phyloP scores from a whole-genome alignment of 2,329 filamentous ascomycete genomes.

The Plectosphaerella cucumerina region DNA sequence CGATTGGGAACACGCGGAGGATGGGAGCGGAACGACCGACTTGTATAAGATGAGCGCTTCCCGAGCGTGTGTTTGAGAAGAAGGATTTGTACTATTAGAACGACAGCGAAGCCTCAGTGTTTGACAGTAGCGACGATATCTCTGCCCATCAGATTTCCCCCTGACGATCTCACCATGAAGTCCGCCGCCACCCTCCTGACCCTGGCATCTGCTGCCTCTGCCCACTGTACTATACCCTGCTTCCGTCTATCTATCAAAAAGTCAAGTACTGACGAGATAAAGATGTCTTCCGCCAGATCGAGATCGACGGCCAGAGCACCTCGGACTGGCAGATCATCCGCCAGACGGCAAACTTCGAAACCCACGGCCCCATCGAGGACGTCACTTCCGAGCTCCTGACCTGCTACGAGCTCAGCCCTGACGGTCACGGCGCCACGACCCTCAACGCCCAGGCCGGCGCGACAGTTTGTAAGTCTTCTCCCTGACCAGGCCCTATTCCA shows the following conservation, averaged over 20 bases:
- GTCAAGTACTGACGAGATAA: background rate
- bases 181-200: conserved; percentile 13
- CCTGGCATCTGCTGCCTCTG: conserved; percentile 22
- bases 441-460: conserved; percentile 4
- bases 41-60: background rate
- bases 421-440: conserved; percentile 15
- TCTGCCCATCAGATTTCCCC: background rate
- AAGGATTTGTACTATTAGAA: too few relatives aligned
- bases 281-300: conserved; percentile 11
- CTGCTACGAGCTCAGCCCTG: conserved; percentile 20
- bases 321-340: conserved; percentile 24
- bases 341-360: conserved; percentile 27
- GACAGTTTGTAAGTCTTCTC: conserved; percentile 4
- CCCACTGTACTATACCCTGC: conserved; percentile 29
- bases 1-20: background rate
- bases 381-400: conserved; percentile 23
- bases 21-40: background rate
- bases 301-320: conserved; percentile 6
- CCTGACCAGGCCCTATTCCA: background rate
- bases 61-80: too few relatives aligned
- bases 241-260: background rate
- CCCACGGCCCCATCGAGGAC: conserved; percentile 21
- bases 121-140: background rate
- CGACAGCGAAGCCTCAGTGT: background rate
- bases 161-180: conserved; percentile 12